These are phyloP conservation scores for Coniferiporia sulphurascens DNA, from an alignment of 1,284 basidiomycete species.

Conservation along the genomic window DNA sequence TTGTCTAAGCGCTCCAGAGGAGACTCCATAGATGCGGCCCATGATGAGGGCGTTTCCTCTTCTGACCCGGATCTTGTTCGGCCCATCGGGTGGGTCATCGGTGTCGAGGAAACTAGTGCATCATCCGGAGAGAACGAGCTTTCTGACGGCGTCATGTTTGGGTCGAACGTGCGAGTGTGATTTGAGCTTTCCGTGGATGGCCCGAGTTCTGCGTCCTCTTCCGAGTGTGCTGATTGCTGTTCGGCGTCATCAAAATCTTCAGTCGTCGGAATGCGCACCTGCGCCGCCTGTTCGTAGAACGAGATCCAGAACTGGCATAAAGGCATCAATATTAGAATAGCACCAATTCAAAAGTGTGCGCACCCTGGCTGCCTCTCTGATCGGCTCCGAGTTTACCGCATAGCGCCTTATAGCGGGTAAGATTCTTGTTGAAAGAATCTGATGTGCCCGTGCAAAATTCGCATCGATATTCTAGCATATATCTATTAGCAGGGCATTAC, in stretches of 20 bases:
- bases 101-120: constrained; percentile 70
- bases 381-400: constrained; percentile 80
- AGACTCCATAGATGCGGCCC: constrained; percentile 67
- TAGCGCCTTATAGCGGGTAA: constrained; percentile 88
- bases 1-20: constrained; percentile 71
- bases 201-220: constrained; percentile 31
- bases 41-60: constrained; percentile 48
- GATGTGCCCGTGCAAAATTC: constrained; percentile 87
- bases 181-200: constrained; percentile 30
- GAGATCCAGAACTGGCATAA: constrained; percentile 82
- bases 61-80: constrained; percentile 23
- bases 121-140: constrained; percentile 61
- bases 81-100: constrained; percentile 45
- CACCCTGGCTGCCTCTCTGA: constrained; percentile 84
- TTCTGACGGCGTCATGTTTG: constrained; percentile 32
- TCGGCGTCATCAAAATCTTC: constrained; percentile 59
- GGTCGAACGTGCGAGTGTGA: constrained; percentile 27
- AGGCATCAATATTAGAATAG: neutral
- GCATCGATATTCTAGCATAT: constrained; percentile 81
- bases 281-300: constrained; percentile 89
- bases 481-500: neutral
- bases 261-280: constrained; percentile 72
- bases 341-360: constrained; percentile 22
- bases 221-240: constrained; percentile 17
- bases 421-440: constrained; percentile 77